Conservation (phyloP, 306 rosid genomes). For the Acacia confusa region DNA sequence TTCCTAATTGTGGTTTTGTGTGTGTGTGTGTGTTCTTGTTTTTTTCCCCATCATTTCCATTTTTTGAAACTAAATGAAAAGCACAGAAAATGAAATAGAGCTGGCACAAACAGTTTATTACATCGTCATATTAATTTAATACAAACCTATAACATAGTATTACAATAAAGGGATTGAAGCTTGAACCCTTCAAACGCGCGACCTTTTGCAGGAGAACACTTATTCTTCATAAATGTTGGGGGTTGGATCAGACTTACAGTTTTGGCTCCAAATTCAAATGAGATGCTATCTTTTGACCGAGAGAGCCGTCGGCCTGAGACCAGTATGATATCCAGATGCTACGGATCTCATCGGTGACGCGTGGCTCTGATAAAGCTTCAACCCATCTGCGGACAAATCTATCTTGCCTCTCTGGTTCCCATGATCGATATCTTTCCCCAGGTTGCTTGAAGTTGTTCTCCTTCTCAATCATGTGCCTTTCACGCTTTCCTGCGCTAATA, state of each 20-base stretch:
- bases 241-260: constrained; percentile 40
- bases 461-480: constrained; percentile 59
- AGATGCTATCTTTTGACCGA: constrained; percentile 68
- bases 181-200: constrained; percentile 26
- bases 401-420: constrained; percentile 37
- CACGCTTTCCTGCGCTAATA: no score
- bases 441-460: constrained; percentile 93
- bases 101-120: no score
- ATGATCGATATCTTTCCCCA: constrained; percentile 66
- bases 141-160: not conserved
- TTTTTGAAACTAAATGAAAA: no score
- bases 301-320: constrained; percentile 65
- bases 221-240: not conserved
- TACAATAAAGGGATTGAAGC: constrained; percentile 23
- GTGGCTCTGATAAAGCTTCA: constrained; percentile 63
- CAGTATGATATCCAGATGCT: constrained; percentile 79
- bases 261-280: constrained; percentile 80
- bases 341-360: constrained; percentile 80
- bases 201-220: no score
- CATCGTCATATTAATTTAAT: no score
- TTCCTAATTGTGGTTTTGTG: no score
- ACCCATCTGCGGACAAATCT: constrained; percentile 65
- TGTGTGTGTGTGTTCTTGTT: no score
- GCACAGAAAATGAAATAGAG: not conserved
- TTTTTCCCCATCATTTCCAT: no score